phyloP scores from a whole-genome alignment of 2,329 filamentous ascomycete genomes.

The Juglanconis oblonga region DNA sequence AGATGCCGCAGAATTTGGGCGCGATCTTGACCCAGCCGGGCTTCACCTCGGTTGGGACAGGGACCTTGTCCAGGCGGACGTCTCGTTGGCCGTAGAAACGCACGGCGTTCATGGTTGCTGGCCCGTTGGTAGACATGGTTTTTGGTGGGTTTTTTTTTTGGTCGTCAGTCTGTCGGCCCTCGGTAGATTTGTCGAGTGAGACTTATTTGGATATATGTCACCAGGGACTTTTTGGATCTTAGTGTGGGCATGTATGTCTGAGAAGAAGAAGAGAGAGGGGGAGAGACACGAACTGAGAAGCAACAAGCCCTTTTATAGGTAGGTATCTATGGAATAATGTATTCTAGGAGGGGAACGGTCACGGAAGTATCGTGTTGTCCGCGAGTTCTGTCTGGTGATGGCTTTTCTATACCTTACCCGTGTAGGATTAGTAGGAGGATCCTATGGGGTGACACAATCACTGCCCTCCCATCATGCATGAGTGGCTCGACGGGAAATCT shows the following conservation, averaged over 20 bases:
- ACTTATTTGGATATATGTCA: not conserved
- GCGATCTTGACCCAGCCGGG: conserved; percentile 23
- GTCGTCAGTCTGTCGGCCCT: too few relatives aligned
- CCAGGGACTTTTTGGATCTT: too few relatives aligned
- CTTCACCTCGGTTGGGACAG: conserved; percentile 10
- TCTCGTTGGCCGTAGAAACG: conserved; percentile 18
- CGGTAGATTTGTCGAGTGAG: not conserved
- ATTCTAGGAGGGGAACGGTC: not conserved
- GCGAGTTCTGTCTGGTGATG: conserved; percentile 9
- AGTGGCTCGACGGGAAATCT: conserved; percentile 1
- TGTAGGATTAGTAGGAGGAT: conserved; percentile 9
- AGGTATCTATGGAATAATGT: not conserved
- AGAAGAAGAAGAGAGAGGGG: too few relatives aligned
- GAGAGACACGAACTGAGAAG: too few relatives aligned
- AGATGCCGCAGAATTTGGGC: conserved; percentile 32
- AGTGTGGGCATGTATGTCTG: too few relatives aligned
- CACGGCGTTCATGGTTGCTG: conserved; percentile 16
- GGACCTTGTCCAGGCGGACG: conserved; percentile 17
- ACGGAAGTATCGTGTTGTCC: conserved; percentile 5
- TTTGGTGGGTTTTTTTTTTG: not conserved
- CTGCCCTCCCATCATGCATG: not conserved
- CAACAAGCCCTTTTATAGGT: not conserved
- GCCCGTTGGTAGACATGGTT: not conserved
- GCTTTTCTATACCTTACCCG: conserved; percentile 6
- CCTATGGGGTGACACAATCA: conserved; percentile 9